These are phyloP conservation scores for Diophrys appendiculata DNA, from an alignment of 73 alveolate species.

Conservation along the genomic window DNA sequence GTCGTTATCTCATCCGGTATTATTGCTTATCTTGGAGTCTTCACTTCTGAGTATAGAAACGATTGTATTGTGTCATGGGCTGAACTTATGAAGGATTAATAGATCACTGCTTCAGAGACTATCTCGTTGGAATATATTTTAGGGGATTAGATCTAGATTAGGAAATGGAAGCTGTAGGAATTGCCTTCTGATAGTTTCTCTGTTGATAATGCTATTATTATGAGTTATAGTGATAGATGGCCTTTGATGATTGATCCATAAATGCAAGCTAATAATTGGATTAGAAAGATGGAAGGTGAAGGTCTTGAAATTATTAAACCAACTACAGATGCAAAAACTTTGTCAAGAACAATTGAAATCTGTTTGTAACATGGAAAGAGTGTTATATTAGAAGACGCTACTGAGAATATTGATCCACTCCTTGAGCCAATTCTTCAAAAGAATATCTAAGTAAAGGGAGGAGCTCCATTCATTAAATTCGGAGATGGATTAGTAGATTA, in stretches of 20 bases:
- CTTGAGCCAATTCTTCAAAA: conserved; percentile 84
- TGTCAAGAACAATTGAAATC: conserved; percentile 77
- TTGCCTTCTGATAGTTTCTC: conserved; percentile 97
- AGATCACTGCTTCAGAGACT: conserved; percentile 64
- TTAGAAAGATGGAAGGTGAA: conserved; percentile 64
- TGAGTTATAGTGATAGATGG: conserved; percentile 98
- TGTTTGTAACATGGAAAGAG: conserved; percentile 96
- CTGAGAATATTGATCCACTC: conserved; percentile 93
- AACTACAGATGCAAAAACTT: conserved; percentile 83
- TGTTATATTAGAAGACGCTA: conserved; percentile 96
- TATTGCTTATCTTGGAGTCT: conserved; percentile 99
- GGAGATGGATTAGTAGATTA: conserved; percentile 91
- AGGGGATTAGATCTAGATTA: conserved; percentile 98
- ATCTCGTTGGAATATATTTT: conserved; percentile 57
- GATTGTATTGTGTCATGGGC: conserved; percentile 94
- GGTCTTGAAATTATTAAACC: conserved; percentile 42
- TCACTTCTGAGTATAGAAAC: conserved; percentile 93
- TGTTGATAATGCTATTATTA: conserved; percentile 98
- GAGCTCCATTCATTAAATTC: conserved; percentile 70
- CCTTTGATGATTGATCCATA: conserved; percentile 99
- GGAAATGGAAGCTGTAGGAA: conserved; percentile 94
- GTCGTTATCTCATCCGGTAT: conserved; percentile 96
- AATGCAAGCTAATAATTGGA: conserved; percentile 96
- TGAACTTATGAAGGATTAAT: conserved; percentile 41
- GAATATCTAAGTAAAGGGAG: conserved; percentile 91